Evolutionary conservation across 495 filamentous ascomycete genomes (phyloP).

Genomic region (Xanthoparmelia taractica): DNA sequence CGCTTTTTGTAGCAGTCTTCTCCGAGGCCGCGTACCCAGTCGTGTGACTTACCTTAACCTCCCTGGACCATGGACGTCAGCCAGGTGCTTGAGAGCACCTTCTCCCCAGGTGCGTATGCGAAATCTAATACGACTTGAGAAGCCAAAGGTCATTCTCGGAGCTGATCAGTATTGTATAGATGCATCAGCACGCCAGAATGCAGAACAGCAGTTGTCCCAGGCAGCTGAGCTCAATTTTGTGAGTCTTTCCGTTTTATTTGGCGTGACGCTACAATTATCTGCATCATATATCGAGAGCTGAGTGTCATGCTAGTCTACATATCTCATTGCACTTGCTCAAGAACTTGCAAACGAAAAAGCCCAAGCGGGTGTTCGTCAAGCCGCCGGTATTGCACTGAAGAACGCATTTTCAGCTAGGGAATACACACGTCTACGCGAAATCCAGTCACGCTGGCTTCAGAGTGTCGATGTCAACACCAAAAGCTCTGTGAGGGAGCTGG

Average conservation of each 20-base stretch:
- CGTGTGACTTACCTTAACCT: slow-evolving; percentile 10
- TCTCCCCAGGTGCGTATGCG: slow-evolving; percentile 67
- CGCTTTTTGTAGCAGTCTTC: background rate
- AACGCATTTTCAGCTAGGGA: slow-evolving; percentile 95
- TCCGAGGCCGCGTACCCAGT: slow-evolving; percentile 2
- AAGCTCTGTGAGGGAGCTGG: slow-evolving; percentile 75
- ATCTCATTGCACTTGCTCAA: slow-evolving; percentile 81
- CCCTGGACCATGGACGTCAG: slow-evolving; percentile 61
- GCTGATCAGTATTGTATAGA: slow-evolving; percentile 48
- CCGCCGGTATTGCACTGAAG: slow-evolving; percentile 92
- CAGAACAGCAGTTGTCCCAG: slow-evolving; percentile 87
- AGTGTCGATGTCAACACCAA: slow-evolving; percentile 73
- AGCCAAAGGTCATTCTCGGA: slow-evolving; percentile 22
- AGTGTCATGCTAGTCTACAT: slow-evolving; percentile 58
- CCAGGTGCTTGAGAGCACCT: slow-evolving; percentile 83
- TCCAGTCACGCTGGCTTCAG: slow-evolving; percentile 85
- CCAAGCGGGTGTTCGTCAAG: slow-evolving; percentile 74
- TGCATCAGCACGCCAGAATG: slow-evolving; percentile 76
- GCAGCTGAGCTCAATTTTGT: slow-evolving; percentile 93
- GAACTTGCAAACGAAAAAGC: slow-evolving; percentile 87
- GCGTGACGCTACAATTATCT: background rate
- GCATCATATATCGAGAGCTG: background rate
- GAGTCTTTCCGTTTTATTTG: slow-evolving; percentile 39
- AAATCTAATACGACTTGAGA: slow-evolving; percentile 7
- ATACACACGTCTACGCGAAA: slow-evolving; percentile 69